Conservation (phyloP, 768 basidiomycete species). For the Sistotremastrum niveocremeum region DNA sequence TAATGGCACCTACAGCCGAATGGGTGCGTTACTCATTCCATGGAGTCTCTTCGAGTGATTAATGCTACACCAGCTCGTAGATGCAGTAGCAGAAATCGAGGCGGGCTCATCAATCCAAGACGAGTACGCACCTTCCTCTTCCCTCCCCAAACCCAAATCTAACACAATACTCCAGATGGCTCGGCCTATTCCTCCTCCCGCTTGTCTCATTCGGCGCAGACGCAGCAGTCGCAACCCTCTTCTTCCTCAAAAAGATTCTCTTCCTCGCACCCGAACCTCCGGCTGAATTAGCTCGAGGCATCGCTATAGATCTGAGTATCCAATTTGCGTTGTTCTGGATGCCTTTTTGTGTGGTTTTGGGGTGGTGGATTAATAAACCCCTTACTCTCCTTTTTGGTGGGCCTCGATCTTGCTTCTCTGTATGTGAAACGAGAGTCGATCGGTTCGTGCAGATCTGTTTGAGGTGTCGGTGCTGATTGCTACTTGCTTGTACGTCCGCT, state of each 20-base stretch:
- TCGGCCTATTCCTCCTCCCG: conserved; percentile 59
- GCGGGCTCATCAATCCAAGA: conserved; percentile 27
- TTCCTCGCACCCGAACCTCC: conserved; percentile 32
- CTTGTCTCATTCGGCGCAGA: conserved; percentile 64
- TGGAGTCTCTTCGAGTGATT: background rate
- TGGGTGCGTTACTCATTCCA: conserved; percentile 31
- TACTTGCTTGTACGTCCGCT: conserved; percentile 41
- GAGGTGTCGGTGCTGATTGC: conserved; percentile 54
- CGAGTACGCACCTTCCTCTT: conserved; percentile 30
- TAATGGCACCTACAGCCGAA: conserved; percentile 62
- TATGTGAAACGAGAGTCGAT: background rate
- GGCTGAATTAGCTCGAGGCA: conserved; percentile 45
- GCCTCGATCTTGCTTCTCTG: conserved; percentile 7
- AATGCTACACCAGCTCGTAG: conserved; percentile 30
- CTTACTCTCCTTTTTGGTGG: conserved; percentile 56
- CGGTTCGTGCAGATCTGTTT: conserved; percentile 65
- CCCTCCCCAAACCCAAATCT: background rate
- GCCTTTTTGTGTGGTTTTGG: conserved; percentile 54
- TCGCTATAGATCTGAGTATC: conserved; percentile 65
- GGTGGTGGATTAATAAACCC: conserved; percentile 52
- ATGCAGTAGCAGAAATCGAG: conserved; percentile 45
- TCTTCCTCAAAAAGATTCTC: conserved; percentile 35
- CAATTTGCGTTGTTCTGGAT: conserved; percentile 74
- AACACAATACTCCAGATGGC: conserved; percentile 33
- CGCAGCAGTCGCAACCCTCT: conserved; percentile 44